phyloP scores from a whole-genome alignment of 2,329 filamentous ascomycete genomes.

The Ceratocystis colombiana region DNA sequence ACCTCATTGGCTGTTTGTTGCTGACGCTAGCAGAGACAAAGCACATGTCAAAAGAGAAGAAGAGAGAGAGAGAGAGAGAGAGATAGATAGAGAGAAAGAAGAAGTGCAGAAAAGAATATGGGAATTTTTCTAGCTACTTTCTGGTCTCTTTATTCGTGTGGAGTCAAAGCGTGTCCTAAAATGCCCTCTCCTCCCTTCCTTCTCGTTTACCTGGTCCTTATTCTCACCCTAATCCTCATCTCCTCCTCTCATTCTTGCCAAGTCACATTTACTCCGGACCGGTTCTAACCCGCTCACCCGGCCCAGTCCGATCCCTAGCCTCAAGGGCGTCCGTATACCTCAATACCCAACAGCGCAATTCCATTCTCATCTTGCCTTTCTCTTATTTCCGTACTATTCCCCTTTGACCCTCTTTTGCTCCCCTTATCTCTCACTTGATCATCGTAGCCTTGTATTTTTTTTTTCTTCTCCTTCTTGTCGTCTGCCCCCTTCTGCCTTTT shows the following conservation, averaged over 20 bases:
- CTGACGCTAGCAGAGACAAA: too few relatives aligned
- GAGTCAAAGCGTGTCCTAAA: constrained; percentile 1
- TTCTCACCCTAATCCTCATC: background rate
- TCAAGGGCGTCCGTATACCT: background rate
- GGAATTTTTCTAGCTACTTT: background rate
- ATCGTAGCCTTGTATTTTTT: background rate
- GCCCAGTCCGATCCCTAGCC: background rate
- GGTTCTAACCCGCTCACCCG: background rate
- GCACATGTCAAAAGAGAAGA: background rate
- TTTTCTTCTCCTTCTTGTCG: background rate
- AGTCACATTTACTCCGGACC: background rate
- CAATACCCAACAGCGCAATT: too few relatives aligned
- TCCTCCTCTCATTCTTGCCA: background rate
- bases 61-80: background rate
- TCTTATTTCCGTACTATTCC: too few relatives aligned
- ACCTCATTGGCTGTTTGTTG: too few relatives aligned
- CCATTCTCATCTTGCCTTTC: too few relatives aligned
- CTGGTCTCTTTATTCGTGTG: background rate
- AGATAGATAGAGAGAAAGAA: background rate
- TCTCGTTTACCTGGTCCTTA: background rate
- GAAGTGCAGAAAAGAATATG: background rate
- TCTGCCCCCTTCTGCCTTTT: background rate
- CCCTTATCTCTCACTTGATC: background rate
- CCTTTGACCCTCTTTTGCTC: background rate
- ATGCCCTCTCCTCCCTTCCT: background rate